Evolutionary conservation across 805 yeast species (phyloP).

Genomic region (Candida palmyrensis): DNA sequence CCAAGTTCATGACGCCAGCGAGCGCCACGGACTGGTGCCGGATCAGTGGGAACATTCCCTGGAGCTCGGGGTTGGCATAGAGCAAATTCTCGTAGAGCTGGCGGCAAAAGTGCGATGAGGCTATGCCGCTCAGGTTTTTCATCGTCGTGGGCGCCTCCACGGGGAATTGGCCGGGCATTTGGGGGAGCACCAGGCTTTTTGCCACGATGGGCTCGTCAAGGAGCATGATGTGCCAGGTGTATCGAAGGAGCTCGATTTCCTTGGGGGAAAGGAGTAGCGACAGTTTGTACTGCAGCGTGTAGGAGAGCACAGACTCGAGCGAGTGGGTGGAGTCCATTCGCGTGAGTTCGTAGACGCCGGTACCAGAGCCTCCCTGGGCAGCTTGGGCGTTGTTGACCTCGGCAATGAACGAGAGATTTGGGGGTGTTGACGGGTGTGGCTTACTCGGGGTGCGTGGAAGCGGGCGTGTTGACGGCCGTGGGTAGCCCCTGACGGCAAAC

Average conservation of each 20-base stretch:
- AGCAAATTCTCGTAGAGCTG: constrained; percentile 72
- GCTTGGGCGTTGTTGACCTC: no score
- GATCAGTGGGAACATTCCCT: constrained; percentile 64
- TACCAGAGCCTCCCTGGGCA: no score
- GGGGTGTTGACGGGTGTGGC: no score
- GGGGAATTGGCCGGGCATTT: constrained; percentile 37
- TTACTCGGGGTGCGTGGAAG: no score
- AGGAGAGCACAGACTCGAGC: constrained; percentile 15
- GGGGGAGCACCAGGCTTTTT: constrained; percentile 7
- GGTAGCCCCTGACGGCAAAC: neutral
- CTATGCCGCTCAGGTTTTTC: constrained; percentile 13
- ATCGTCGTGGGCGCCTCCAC: constrained; percentile 1
- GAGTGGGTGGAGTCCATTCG: constrained; percentile 19
- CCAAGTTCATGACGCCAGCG: constrained; percentile 70
- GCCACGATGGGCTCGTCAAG: constrained; percentile 27
- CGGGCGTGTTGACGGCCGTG: neutral
- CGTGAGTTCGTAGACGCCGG: constrained; percentile 18
- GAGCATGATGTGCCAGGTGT: constrained; percentile 44
- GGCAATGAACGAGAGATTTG: no score
- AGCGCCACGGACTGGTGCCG: constrained; percentile 76
- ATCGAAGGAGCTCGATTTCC: constrained; percentile 42
- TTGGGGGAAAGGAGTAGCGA: constrained; percentile 9
- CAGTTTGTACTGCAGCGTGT: constrained; percentile 14
- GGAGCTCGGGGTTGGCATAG: constrained; percentile 55
- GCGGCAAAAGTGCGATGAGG: constrained; percentile 59